Conservation (phyloP, 192 early-diverging fungal genomes). For the Kappamyces sp. region DNA sequence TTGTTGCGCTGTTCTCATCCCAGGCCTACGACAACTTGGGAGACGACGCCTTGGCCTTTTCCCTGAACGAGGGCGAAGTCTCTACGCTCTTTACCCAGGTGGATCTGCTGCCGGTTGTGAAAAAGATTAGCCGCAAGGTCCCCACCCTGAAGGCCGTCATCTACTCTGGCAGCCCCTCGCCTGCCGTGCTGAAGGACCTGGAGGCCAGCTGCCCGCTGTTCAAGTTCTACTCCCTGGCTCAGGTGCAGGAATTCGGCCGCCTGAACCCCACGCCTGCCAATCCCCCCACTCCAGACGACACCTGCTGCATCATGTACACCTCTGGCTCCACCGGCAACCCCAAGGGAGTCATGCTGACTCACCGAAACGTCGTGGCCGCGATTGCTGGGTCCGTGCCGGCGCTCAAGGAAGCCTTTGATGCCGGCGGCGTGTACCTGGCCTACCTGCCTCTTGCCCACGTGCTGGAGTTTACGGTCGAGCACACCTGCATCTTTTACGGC, state of each 20-base stretch:
- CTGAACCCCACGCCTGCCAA: constrained; percentile 51
- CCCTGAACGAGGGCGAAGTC: constrained; percentile 76
- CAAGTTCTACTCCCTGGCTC: constrained; percentile 57
- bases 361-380: constrained; percentile 74
- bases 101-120: constrained; percentile 59
- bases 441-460: constrained; percentile 88
- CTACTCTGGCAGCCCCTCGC: constrained; percentile 58
- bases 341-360: constrained; percentile 81
- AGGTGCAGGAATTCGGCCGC: constrained; percentile 56
- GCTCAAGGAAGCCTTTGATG: not conserved
- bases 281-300: constrained; percentile 63
- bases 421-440: constrained; percentile 47
- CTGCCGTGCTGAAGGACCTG: constrained; percentile 1
- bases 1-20: too few species aligned
- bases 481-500: constrained; percentile 34
- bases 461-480: constrained; percentile 78
- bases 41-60: constrained; percentile 72
- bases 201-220: constrained; percentile 7
- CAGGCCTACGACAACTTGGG: constrained; percentile 66
- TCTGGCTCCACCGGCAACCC: constrained; percentile 78
- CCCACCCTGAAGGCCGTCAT: constrained; percentile 60
- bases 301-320: constrained; percentile 74
- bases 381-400: not conserved
- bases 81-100: constrained; percentile 64
- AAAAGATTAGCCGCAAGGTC: constrained; percentile 52